Conservation (phyloP, 345 rosid species). For the Trapa incisa region DNA sequence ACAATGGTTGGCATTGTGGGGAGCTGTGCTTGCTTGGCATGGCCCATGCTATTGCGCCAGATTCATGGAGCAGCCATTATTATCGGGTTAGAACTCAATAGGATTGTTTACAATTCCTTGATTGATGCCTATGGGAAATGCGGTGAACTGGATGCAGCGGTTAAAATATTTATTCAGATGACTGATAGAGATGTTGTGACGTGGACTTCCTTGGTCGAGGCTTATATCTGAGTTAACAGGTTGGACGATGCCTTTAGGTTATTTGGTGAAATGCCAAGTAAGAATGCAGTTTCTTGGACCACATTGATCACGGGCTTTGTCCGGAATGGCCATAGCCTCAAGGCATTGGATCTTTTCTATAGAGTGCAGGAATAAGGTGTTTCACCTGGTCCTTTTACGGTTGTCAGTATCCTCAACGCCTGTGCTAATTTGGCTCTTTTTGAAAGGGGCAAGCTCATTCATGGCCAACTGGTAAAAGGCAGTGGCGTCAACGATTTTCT, state of each 20-base stretch:
- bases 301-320: slow-evolving; percentile 27
- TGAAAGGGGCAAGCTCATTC: slow-evolving; percentile 35
- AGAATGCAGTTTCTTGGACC: slow-evolving; percentile 32
- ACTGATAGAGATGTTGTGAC: slow-evolving; percentile 30
- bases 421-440: slow-evolving; percentile 34
- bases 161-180: slow-evolving; percentile 19
- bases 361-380: slow-evolving; percentile 27
- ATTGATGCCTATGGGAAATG: slow-evolving; percentile 43
- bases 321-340: slow-evolving; percentile 20
- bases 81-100: slow-evolving; percentile 23
- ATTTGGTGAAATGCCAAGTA: slow-evolving; percentile 25
- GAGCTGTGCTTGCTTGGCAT: slow-evolving; percentile 27
- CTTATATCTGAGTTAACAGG: slow-evolving; percentile 19
- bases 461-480: slow-evolving; percentile 22
- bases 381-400: slow-evolving; percentile 24
- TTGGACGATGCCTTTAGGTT: slow-evolving; percentile 25
- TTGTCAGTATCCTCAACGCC: slow-evolving; percentile 25
- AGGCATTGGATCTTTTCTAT: slow-evolving; percentile 23
- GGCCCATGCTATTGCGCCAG: slow-evolving; percentile 17
- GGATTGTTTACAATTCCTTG: slow-evolving; percentile 24
- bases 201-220: slow-evolving; percentile 37
- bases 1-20: slow-evolving; percentile 30
- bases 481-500: slow-evolving; percentile 6
- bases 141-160: slow-evolving; percentile 16
- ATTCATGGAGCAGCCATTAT: slow-evolving; percentile 23